Percentiles rank a stretch among this genome's conserved stretches.
These are phyloP conservation scores for Pelargonium cotyledonis DNA, from an alignment of 441 rosid genomes.

Conservation along the genomic window DNA sequence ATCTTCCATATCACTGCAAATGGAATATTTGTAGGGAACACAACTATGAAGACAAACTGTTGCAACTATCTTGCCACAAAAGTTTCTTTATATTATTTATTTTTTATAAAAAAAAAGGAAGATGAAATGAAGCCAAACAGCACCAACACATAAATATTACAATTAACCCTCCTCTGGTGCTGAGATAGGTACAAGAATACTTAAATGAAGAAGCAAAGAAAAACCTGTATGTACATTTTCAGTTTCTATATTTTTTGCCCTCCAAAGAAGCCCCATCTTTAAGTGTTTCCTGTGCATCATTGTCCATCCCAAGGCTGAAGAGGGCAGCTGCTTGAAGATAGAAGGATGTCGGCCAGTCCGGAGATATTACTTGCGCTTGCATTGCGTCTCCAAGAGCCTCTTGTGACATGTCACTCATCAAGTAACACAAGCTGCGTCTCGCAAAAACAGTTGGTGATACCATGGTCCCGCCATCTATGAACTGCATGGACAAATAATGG, in stretches of 20 bases:
- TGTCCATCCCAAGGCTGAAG: slow-evolving; percentile 87
- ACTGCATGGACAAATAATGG: slow-evolving; percentile 33
- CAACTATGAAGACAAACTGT: background rate
- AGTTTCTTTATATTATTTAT: background rate
- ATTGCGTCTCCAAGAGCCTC: slow-evolving; percentile 94
- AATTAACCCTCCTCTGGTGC: slow-evolving; percentile 21
- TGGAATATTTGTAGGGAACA: background rate
- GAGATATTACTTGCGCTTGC: slow-evolving; percentile 90
- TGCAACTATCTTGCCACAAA: background rate
- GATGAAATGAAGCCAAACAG: slow-evolving; percentile 4
- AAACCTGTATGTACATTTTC: slow-evolving; percentile 48
- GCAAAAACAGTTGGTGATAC: slow-evolving; percentile 88
- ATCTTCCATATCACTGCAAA: background rate
- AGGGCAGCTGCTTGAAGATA: slow-evolving; percentile 94
- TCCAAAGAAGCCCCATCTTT: slow-evolving; percentile 85
- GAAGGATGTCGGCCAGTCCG: slow-evolving; percentile 83
- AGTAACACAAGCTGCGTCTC: slow-evolving; percentile 75
- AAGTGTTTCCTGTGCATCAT: slow-evolving; percentile 79
- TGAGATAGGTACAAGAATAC: slow-evolving; percentile 24
- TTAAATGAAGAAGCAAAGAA: slow-evolving; percentile 19
- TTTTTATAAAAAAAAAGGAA: too few relatives aligned
- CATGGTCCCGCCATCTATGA: slow-evolving; percentile 83
- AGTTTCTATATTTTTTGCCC: slow-evolving; percentile 51
- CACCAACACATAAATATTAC: slow-evolving; percentile 13
- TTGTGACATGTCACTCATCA: slow-evolving; percentile 75